Evolutionary conservation across 2,329 filamentous ascomycete genomes (phyloP).

Genomic region (Penicillium sp.): DNA sequence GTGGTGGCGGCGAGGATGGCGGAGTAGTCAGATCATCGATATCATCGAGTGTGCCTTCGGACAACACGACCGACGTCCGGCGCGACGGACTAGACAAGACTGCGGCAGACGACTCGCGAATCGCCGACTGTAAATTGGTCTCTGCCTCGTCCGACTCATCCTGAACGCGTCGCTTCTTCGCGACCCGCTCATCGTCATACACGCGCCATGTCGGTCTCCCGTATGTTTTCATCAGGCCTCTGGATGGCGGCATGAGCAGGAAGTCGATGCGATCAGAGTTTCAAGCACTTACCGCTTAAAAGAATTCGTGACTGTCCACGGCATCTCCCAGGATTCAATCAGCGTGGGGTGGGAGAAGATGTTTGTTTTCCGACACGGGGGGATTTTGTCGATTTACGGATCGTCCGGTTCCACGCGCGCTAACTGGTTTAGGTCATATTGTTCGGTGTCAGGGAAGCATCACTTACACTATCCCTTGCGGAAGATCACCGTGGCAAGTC

Average conservation of each 20-base stretch:
- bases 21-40: slow-evolving; percentile 43
- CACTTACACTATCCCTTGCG: slow-evolving; percentile 14
- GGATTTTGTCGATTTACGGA: slow-evolving; percentile 17
- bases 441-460: slow-evolving; percentile 7
- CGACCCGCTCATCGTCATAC: slow-evolving; percentile 43
- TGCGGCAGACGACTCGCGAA: slow-evolving; percentile 44
- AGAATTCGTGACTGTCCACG: slow-evolving; percentile 48
- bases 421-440: slow-evolving; percentile 29
- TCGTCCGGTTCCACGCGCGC: slow-evolving; percentile 25
- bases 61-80: slow-evolving; percentile 43
- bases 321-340: slow-evolving; percentile 36
- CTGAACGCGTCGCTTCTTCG: slow-evolving; percentile 44
- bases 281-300: slow-evolving; percentile 41
- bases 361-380: slow-evolving; percentile 15
- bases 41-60: slow-evolving; percentile 40
- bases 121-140: slow-evolving; percentile 44
- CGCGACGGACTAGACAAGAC: slow-evolving; percentile 44
- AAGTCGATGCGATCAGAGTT: slow-evolving; percentile 6
- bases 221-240: slow-evolving; percentile 48
- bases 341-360: slow-evolving; percentile 6
- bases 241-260: slow-evolving; percentile 17
- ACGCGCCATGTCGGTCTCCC: slow-evolving; percentile 45
- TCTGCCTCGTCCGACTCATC: slow-evolving; percentile 41
- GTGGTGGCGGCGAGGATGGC: slow-evolving; percentile 49
- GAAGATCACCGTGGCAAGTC: too few species aligned